Percentiles rank a stretch among this genome's conserved stretches.
These are phyloP conservation scores for Nicotiana tomentosiformis DNA, from an alignment of 257 asterid species.

Conservation along the genomic window DNA sequence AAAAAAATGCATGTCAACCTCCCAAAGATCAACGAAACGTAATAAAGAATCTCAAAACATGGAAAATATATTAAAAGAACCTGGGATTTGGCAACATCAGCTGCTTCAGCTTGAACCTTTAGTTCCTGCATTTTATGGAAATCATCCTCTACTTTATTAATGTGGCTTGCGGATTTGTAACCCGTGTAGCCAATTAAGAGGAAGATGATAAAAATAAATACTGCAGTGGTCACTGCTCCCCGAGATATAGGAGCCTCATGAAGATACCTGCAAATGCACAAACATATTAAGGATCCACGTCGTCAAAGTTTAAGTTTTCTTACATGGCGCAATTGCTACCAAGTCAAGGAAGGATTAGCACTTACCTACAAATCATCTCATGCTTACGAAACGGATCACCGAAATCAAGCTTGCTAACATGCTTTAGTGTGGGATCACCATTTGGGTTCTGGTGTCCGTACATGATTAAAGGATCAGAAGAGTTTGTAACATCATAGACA, in stretches of 20 bases:
- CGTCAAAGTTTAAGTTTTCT: neutral
- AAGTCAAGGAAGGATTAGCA: neutral
- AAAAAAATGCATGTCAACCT: constrained; percentile 10
- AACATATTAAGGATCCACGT: constrained; percentile 2
- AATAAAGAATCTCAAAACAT: neutral
- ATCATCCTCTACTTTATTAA: constrained; percentile 76
- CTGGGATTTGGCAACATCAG: constrained; percentile 95
- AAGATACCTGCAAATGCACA: constrained; percentile 52
- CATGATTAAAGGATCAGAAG: constrained; percentile 70
- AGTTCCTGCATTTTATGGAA: constrained; percentile 63
- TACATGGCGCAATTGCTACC: neutral
- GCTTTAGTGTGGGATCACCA: constrained; percentile 61
- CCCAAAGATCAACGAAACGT: neutral
- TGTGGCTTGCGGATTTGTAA: constrained; percentile 61
- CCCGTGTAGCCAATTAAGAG: constrained; percentile 52
- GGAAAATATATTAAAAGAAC: constrained; percentile 24
- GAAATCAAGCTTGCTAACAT: constrained; percentile 66
- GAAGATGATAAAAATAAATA: constrained; percentile 46
- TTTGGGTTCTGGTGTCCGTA: constrained; percentile 57
- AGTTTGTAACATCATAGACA: constrained; percentile 74
- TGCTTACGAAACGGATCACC: constrained; percentile 91
- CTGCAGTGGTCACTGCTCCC: constrained; percentile 52
- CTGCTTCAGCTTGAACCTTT: constrained; percentile 87
- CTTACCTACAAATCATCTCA: constrained; percentile 86
- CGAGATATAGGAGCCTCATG: constrained; percentile 63